These are phyloP conservation scores for Ziziphus jujuba DNA, from an alignment of 306 rosid species.

Conservation along the genomic window DNA sequence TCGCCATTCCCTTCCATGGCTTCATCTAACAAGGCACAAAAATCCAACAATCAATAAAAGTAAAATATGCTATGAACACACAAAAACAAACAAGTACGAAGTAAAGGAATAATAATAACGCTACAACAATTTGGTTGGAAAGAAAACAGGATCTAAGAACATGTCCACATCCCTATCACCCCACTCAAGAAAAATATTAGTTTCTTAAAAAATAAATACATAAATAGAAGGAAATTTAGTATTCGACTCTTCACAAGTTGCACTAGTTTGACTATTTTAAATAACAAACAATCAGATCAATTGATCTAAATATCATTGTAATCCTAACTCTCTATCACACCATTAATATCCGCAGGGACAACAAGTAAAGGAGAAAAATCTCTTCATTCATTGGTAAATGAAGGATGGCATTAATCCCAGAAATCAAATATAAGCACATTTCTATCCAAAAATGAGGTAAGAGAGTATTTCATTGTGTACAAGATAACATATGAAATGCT, in stretches of 20 bases:
- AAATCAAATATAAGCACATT: neutral
- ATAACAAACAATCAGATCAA: neutral
- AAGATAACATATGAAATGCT: neutral
- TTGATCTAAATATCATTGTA: neutral
- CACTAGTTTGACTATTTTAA: neutral
- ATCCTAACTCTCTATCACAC: no score
- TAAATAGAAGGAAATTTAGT: neutral
- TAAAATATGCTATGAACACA: conserved; percentile 2
- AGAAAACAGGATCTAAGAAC: neutral
- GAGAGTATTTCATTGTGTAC: neutral
- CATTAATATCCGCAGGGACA: neutral
- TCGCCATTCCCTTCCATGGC: conserved; percentile 45
- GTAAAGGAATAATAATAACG: neutral
- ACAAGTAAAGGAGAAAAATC: neutral
- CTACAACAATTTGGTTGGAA: neutral
- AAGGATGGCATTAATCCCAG: neutral
- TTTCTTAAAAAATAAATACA: no score
- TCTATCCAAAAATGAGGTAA: no score
- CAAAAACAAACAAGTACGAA: no score
- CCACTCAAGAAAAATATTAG: neutral
- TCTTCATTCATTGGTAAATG: no score
- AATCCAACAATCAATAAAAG: conserved; percentile 11
- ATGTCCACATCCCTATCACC: neutral
- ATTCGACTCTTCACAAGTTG: neutral
- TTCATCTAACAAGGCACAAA: conserved; percentile 47